Base-by-base conservation (phyloP, 2,329 filamentous ascomycete genomes). In the Myriosclerotinia curreyana region DNA sequence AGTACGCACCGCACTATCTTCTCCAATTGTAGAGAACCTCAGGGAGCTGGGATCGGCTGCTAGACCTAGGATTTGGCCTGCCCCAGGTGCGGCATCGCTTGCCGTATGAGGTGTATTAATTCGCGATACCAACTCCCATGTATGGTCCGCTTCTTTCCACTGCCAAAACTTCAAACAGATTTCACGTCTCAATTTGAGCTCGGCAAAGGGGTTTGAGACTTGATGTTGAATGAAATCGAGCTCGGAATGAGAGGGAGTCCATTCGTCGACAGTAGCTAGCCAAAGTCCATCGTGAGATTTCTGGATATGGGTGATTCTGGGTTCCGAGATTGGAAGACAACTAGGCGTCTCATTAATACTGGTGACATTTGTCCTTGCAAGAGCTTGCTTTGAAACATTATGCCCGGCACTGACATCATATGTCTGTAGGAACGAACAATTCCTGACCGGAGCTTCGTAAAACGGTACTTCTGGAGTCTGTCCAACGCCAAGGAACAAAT, bases 101-200 rank as follows among this genome's bases (percentile, higher is more conserved):
- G 84, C 82, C 65, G 82, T 80, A 76, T 99, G 94, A 20, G 95
- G 93, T 11, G 86, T 83, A 74, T 96, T 92, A 62, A 98, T 86
- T 65, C 94, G 86, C 2, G 92, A 90, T 60, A 91, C 86, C 14
- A 99, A 80, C 66, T 90, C 86, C 81, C 95, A 91, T 70, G 79
- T 72, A 72, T 84, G 73, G 73, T 80, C 73, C 71, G 80, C 72
- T 71, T 80, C 73, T 77, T 84, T 85, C 77, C 90, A 76, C 75
- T 87, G 78, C 95, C 95, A 99, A 75, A 99, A 95, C 74, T 96
- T 97, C 58, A 99, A 80, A 71, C 90, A 90, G 0, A 92, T 84
- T 74, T 98, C 94, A 51, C 83, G 82, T 67, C 80, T 81, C 66
- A 82, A 81, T 40, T 77, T 77, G 38, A 79, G 76, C 64, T 84